Conservation (phyloP, 148 eudicot genomes). For the Hydrangea macrophylla region DNA sequence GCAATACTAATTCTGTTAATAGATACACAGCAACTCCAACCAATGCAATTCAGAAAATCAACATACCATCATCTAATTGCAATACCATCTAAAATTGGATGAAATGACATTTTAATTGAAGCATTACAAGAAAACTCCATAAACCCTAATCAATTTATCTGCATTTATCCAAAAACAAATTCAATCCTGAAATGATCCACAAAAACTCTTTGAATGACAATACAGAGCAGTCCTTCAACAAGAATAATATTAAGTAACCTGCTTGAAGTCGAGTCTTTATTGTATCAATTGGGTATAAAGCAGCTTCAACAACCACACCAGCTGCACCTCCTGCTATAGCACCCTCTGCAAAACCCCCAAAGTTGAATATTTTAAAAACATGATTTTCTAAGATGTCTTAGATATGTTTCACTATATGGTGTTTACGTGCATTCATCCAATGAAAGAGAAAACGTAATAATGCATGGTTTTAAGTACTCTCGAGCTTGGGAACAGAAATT, state of each 20-base stretch:
- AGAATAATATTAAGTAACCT: slow-evolving; percentile 30
- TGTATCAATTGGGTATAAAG: slow-evolving; percentile 80
- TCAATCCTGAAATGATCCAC: not conserved
- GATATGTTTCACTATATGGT: not conserved
- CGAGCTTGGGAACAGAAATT: not conserved
- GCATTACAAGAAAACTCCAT: not conserved
- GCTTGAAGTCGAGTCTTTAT: slow-evolving; percentile 91
- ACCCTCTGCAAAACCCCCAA: slow-evolving; percentile 48
- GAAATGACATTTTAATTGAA: not conserved
- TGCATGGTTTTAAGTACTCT: not conserved
- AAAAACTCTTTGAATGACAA: not conserved
- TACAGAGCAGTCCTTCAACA: not conserved
- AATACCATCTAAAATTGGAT: not conserved
- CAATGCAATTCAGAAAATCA: not conserved
- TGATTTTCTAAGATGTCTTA: not conserved
- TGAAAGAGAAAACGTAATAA: not conserved
- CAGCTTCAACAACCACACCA: slow-evolving; percentile 77
- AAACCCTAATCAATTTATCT: not conserved
- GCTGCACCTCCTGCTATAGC: slow-evolving; percentile 87
- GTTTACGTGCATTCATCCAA: not conserved
- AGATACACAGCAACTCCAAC: not conserved
- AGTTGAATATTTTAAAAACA: slow-evolving; percentile 11
- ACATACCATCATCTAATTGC: not conserved
- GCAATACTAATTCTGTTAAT: not conserved
- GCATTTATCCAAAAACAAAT: not conserved